Percentiles rank a stretch among this genome's conserved stretches.
phyloP scores from a whole-genome alignment of 2,329 filamentous ascomycete genomes.

The Colletotrichum endophyticum region DNA sequence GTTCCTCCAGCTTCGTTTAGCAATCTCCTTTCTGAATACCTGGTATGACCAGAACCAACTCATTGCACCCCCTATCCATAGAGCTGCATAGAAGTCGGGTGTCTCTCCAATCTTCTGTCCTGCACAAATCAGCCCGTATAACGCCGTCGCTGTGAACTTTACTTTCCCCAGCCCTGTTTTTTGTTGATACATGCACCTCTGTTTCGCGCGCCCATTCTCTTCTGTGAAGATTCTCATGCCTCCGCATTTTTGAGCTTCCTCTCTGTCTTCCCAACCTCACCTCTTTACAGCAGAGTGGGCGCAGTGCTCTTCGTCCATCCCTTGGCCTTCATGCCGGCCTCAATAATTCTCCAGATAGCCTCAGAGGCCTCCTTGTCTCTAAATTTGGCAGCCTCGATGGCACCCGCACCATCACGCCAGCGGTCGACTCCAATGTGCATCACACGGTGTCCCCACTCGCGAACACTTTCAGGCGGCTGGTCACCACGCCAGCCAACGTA shows the following conservation, averaged over 20 bases:
- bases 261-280: not conserved
- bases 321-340: slow-evolving; percentile 83
- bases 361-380: slow-evolving; percentile 93
- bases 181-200: not conserved
- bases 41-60: not conserved
- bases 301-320: slow-evolving; percentile 81
- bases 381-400: slow-evolving; percentile 67
- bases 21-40: not conserved
- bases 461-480: slow-evolving; percentile 76
- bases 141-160: slow-evolving; percentile 19
- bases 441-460: slow-evolving; percentile 86
- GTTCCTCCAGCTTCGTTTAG: not conserved
- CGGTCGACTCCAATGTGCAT: slow-evolving; percentile 82
- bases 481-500: slow-evolving; percentile 94
- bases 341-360: slow-evolving; percentile 87
- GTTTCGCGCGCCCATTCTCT: not conserved
- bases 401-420: slow-evolving; percentile 64
- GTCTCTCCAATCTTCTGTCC: not conserved
- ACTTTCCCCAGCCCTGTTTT: slow-evolving; percentile 12
- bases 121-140: not conserved
- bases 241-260: too few relatives aligned
- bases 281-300: slow-evolving; percentile 41
- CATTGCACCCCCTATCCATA: not conserved
- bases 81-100: not conserved
- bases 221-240: not conserved